These are phyloP conservation scores for Neckera pumila DNA, from an alignment of 225 moss, liverwort and hornwort genomes.

Conservation along the genomic window DNA sequence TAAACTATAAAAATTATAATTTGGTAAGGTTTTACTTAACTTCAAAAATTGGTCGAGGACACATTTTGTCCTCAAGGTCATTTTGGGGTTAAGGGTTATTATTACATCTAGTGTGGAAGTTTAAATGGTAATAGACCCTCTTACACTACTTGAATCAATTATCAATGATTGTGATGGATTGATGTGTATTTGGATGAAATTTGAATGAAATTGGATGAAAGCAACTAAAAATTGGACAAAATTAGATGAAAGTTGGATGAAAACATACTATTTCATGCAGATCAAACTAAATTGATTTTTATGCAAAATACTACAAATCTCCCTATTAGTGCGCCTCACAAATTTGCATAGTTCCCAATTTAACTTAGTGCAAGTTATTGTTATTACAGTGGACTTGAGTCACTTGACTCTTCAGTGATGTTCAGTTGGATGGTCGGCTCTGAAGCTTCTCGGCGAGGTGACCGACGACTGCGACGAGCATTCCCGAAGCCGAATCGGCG, in stretches of 20 bases:
- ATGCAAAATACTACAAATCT: background rate
- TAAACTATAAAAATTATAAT: too few species aligned
- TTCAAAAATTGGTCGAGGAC: too few species aligned
- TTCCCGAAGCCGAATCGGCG: background rate
- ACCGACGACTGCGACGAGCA: background rate
- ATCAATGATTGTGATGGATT: background rate
- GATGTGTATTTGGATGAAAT: background rate
- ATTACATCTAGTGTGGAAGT: too few species aligned
- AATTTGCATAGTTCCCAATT: background rate
- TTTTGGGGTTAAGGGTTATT: background rate
- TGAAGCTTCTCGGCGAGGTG: too few species aligned
- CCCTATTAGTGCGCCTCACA: background rate
- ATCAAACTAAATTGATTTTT: too few species aligned
- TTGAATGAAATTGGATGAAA: background rate
- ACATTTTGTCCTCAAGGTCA: too few species aligned
- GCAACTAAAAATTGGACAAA: background rate
- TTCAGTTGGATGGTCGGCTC: too few species aligned
- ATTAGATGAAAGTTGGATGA: background rate
- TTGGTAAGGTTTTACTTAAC: too few species aligned
- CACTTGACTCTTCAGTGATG: too few species aligned
- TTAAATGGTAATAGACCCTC: background rate
- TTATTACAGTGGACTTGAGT: background rate
- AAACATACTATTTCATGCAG: rapidly evolving
- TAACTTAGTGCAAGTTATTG: background rate
- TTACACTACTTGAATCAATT: background rate